Evolutionary conservation across 2,329 filamentous ascomycete genomes (phyloP), one percentile per base, ranked within the genome.

Genomic region (Fusarium robinianum): DNA sequence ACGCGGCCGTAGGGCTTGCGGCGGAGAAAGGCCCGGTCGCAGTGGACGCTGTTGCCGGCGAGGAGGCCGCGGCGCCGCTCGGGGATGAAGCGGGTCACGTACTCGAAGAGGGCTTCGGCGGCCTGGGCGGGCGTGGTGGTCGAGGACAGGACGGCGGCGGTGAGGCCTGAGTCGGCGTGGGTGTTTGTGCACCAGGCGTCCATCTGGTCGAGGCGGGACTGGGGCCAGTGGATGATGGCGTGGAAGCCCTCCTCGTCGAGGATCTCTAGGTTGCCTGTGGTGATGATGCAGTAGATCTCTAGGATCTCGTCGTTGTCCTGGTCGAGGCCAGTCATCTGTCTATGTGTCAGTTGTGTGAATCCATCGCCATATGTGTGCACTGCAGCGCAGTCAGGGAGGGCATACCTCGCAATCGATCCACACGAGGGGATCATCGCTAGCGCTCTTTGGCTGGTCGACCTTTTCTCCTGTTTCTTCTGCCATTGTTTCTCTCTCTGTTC

Each of bases 31-130:
- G 82, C 81, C 60, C 83, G 83, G 68, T 99, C 94, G 4, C 87
- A 89, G 65, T 99, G 92, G 17, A 99, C 88, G 44, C 86, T 94
- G 70, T 96, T 99, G 3, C 94, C 94, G 1, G 94, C 91, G 26
- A 99, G 75, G 44, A 97, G 69, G 1, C 83, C 92, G 22, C 70
- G 79, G 33, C 83, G 76, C 7, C 76, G 73, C 47, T 84, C 72
- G 0, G 90, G 88, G 5, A 94, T 79, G 62, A 84, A 77, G 49
- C 74, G 77, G 58, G 84, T 78, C 58, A 99, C 85, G 68, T 97
- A 97, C 15, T 77, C 75, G 23, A 96, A 79, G 23, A 99, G 76
- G 10, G 76, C 79, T 6, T 79, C 72, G 6, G 91, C 87, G 0
- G 91, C 92, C 62, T 83, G 71, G 49, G 85, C 78, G 2, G 88